A percentile compares a stretch with the other conserved stretches of the same genome.
phyloP scores from a whole-genome alignment of 1,139 yeast species.

The Sugiyamaella paludigena region DNA sequence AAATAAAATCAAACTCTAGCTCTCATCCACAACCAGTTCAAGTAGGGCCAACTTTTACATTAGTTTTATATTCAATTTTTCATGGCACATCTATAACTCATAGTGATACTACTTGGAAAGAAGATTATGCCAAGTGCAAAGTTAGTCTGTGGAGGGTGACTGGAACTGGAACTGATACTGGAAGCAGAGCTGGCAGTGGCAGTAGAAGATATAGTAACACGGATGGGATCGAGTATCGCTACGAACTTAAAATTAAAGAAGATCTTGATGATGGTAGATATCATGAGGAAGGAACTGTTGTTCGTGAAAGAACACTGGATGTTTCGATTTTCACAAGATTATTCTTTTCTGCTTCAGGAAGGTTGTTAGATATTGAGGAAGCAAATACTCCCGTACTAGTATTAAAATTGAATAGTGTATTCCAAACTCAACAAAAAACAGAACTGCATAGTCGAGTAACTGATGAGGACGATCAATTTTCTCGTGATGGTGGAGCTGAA shows the following conservation, averaged over 20 bases:
- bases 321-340: constrained; percentile 50
- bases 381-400: constrained; percentile 68
- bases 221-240: constrained; percentile 37
- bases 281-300: constrained; percentile 47
- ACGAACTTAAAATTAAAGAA: constrained; percentile 53
- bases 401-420: constrained; percentile 46
- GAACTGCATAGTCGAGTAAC: not conserved
- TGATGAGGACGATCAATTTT: constrained; percentile 15
- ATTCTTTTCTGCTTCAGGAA: constrained; percentile 74
- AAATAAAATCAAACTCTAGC: too few species aligned
- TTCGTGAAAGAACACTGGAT: constrained; percentile 35
- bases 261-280: constrained; percentile 71
- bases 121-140: constrained; percentile 59
- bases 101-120: constrained; percentile 65
- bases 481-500: constrained; percentile 33
- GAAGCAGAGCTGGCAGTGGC: constrained; percentile 11
- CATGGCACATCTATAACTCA: constrained; percentile 1
- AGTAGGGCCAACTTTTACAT: constrained; percentile 62
- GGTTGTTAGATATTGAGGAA: constrained; percentile 61
- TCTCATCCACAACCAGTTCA: constrained; percentile 25
- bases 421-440: constrained; percentile 2
- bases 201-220: not conserved
- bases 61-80: constrained; percentile 63
- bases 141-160: constrained; percentile 43
- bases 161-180: not conserved